A percentile compares a stretch with the other conserved stretches of the same genome.
Evolutionary conservation across 257 asterid genomes (phyloP).

Genomic region (Salvia hispanica): DNA sequence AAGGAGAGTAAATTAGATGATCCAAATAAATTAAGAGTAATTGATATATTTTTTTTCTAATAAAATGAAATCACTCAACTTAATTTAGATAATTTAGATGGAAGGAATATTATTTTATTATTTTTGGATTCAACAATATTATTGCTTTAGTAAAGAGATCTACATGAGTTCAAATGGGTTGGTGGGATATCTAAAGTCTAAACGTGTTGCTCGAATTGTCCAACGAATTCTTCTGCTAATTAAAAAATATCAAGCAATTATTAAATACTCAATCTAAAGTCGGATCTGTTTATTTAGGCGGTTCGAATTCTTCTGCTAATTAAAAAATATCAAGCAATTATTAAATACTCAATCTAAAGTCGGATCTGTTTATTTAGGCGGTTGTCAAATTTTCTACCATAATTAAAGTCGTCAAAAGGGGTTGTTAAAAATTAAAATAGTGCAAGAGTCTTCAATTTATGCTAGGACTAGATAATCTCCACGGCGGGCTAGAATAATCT

Average conservation of each 20-base stretch:
- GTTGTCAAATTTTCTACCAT: slow-evolving; percentile 27
- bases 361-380: slow-evolving; percentile 6
- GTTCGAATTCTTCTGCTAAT: no score
- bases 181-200: neutral
- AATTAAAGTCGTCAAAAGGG: slow-evolving; percentile 27
- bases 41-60: no score
- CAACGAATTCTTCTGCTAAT: no score
- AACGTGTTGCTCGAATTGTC: no score
- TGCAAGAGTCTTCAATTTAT: slow-evolving; percentile 27
- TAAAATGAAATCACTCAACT: no score
- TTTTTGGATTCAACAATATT: neutral
- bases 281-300: slow-evolving; percentile 6
- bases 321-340: no score
- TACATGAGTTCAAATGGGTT: neutral
- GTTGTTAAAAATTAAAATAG: neutral
- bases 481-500: no score
- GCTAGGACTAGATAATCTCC: neutral
- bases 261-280: neutral
- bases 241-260: no score
- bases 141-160: neutral
- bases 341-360: neutral
- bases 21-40: no score
- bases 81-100: no score
- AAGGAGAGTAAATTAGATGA: no score
- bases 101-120: no score